A percentile compares a stretch with the other conserved stretches of the same genome.
Conservation (phyloP, 371 early-diverging fungal species). For the Dinochytrium kinnereticum region DNA sequence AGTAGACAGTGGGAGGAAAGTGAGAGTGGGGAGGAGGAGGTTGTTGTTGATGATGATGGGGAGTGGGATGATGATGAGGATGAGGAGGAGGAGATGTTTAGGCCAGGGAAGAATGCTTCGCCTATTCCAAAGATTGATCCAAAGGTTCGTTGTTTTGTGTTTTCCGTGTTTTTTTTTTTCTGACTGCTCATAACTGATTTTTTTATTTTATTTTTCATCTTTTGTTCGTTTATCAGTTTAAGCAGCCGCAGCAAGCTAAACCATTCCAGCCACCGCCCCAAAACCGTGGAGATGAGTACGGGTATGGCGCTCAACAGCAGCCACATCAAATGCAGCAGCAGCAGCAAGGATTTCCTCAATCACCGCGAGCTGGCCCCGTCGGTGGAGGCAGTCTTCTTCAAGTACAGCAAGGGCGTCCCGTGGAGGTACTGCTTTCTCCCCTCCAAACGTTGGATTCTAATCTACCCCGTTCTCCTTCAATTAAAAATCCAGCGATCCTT, state of each 20-base stretch:
- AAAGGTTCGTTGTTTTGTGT: neutral
- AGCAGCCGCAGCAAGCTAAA: conserved; percentile 7
- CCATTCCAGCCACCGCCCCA: too few species aligned
- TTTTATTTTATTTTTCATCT: too few species aligned
- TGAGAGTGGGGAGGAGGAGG: neutral
- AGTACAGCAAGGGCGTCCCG: too few species aligned
- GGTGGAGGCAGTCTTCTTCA: too few species aligned
- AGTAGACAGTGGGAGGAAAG: neutral
- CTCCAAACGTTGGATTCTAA: too few species aligned
- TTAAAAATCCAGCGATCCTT: too few species aligned
- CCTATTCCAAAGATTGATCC: neutral
- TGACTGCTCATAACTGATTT: too few species aligned
- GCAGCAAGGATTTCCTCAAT: too few species aligned
- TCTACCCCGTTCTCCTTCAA: too few species aligned
- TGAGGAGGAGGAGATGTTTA: conserved; percentile 18
- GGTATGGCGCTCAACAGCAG: neutral
- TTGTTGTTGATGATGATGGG: neutral
- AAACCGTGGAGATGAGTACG: neutral
- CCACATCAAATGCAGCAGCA: neutral
- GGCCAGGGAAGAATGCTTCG: conserved; percentile 13
- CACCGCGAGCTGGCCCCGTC: too few species aligned
- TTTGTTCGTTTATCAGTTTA: neutral
- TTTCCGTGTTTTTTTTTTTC: neutral
- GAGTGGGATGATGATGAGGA: conserved; percentile 14
- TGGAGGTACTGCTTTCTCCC: too few species aligned